Evolutionary conservation across 2,329 filamentous ascomycete genomes (phyloP).

Genomic region (Cryphonectria radicalis): DNA sequence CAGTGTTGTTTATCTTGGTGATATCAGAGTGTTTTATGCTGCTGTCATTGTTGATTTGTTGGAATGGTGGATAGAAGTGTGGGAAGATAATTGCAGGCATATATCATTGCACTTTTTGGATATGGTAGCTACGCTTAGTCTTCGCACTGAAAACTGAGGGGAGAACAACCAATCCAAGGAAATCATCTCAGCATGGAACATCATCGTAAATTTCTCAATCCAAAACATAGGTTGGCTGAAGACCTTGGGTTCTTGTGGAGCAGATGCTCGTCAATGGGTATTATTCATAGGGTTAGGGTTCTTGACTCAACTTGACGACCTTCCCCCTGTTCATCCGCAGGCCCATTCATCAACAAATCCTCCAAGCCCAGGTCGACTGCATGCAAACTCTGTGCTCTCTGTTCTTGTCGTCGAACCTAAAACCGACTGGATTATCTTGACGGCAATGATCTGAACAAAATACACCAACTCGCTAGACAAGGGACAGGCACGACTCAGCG

Average conservation of each 20-base stretch:
- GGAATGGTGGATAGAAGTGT: too few relatives aligned
- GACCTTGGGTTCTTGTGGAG: background rate
- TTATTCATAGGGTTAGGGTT: conserved; percentile 6
- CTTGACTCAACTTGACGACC: background rate
- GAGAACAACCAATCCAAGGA: too few relatives aligned
- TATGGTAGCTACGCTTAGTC: too few relatives aligned
- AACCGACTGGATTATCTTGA: background rate
- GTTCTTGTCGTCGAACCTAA: background rate
- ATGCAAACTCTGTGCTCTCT: background rate
- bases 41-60: too few relatives aligned
- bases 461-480: background rate
- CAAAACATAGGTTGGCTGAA: too few relatives aligned
- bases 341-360: background rate
- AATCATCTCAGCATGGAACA: too few relatives aligned
- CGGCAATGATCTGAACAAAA: background rate
- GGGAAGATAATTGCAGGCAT: too few relatives aligned
- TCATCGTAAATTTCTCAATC: too few relatives aligned
- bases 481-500: background rate
- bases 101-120: too few relatives aligned
- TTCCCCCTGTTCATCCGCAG: background rate
- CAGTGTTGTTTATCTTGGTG: too few relatives aligned
- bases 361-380: background rate
- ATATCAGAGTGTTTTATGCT: too few relatives aligned
- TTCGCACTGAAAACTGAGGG: too few relatives aligned
- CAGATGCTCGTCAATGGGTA: background rate